Base-by-base conservation (phyloP, 2,329 filamentous ascomycete species). In the Lizonia empirigonia region DNA sequence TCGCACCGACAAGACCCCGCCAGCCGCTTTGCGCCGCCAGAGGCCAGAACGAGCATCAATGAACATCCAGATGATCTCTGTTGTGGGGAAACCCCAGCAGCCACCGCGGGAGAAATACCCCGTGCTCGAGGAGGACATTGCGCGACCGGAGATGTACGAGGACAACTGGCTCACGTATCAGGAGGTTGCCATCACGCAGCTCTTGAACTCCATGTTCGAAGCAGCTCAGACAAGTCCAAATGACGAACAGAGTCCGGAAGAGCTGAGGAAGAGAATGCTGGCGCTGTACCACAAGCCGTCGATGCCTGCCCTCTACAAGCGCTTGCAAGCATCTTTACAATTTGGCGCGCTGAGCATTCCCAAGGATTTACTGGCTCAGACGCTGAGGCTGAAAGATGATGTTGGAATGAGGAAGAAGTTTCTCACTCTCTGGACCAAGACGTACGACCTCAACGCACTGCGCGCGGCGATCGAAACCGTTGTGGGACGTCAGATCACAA, bases 131-230 rank as follows among this genome's bases (percentile, higher is more conserved):
- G 82, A 85, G 52, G 77, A 84, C 57, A 74, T 86, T 20, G 70
- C 74, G 2, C 78, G 80, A 38, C 77, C 83, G n/a, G 76, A 80
- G 44, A 74, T 87, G 56, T 86, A 86, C 64, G 83, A 86, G 60
- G 83, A 86, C 36, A 76, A 80, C 48, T 87, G 84, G 84, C 78
- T 87, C 29, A 76, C 74, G 10, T 80, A 86, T 53, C 84, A 87
- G 62, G 84, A 87, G 62, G 73, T 81, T 18, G 80, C 82, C 29
- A 79, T 87, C 35, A 82, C 82, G 0, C 83, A 86, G 62, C 72
- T 86, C 6, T 67, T 83, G 37, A 87, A 87, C 64, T 74, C 74
- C 12, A 70, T 85, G 38, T 83, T 85, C 58, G 68, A 77, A 27
- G 65, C 74, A 4, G 68, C 72, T 0, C 57, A 38, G 32, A 60